A percentile compares a stretch with the other conserved stretches of the same genome.
Conservation (phyloP, 2,329 filamentous ascomycete genomes). For the Fusarium albosuccineum region DNA sequence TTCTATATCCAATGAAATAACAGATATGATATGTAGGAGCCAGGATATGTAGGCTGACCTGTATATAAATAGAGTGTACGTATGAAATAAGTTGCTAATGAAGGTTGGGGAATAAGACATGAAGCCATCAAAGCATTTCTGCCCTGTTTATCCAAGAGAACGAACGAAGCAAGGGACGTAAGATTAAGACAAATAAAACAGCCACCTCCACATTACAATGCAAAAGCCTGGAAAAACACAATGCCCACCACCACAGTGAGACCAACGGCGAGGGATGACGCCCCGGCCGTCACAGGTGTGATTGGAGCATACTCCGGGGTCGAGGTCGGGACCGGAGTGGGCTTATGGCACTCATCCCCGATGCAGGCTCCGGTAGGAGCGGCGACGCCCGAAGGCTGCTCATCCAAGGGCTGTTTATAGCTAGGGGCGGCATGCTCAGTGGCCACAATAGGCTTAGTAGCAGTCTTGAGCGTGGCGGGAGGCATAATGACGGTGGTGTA, state of each 20-base stretch:
- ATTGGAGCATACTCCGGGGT: slow-evolving; percentile 40
- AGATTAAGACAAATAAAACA: background rate
- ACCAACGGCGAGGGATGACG: slow-evolving; percentile 49
- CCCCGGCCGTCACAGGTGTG: slow-evolving; percentile 62
- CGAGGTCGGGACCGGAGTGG: slow-evolving; percentile 16
- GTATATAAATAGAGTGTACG: background rate
- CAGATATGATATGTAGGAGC: background rate
- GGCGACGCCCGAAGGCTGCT: slow-evolving; percentile 34
- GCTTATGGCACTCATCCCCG: slow-evolving; percentile 39
- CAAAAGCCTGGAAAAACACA: slow-evolving; percentile 46
- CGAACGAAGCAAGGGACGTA: background rate
- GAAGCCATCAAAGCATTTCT: slow-evolving; percentile 13
- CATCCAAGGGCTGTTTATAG: slow-evolving; percentile 14
- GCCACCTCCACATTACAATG: slow-evolving; percentile 40
- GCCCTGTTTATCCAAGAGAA: slow-evolving; percentile 19
- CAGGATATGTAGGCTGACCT: background rate
- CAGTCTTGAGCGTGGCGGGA: slow-evolving; percentile 34
- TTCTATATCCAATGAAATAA: slow-evolving; percentile 6
- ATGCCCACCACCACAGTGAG: slow-evolving; percentile 45
- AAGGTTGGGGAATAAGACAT: background rate
- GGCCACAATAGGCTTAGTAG: slow-evolving; percentile 35
- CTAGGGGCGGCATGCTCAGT: slow-evolving; percentile 32
- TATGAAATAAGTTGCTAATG: background rate
- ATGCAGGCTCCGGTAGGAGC: slow-evolving; percentile 45
- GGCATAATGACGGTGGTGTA: slow-evolving; percentile 30